Evolutionary conservation across 257 asterid species (phyloP).

Genomic region (Cinchona pubescens): DNA sequence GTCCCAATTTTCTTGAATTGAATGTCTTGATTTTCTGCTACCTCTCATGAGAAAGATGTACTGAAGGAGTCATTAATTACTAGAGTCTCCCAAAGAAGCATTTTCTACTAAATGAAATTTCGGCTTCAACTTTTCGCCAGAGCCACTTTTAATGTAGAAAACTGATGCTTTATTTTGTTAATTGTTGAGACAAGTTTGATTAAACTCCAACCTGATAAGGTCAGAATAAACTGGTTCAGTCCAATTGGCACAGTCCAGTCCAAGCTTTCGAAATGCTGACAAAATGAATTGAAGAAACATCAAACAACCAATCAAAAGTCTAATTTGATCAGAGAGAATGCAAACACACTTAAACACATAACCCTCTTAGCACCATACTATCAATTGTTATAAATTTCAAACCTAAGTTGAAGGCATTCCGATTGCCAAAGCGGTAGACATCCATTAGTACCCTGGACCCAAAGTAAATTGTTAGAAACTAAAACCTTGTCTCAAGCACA

Average conservation of each 20-base stretch:
- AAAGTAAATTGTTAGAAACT: conserved; percentile 20
- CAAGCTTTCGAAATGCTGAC: conserved; percentile 87
- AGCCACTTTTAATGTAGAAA: neutral
- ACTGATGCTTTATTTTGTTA: neutral
- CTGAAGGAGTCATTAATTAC: neutral
- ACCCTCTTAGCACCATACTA: conserved; percentile 6
- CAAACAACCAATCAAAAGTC: neutral
- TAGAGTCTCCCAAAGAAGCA: neutral
- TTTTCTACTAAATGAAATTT: neutral
- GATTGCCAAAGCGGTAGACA: conserved; percentile 66
- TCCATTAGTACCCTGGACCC: conserved; percentile 88
- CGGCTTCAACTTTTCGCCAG: neutral
- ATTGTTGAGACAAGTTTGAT: neutral
- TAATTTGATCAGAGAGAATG: neutral
- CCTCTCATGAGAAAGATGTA: neutral
- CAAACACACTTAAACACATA: neutral
- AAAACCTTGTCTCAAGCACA: neutral
- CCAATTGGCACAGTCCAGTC: conserved; percentile 99
- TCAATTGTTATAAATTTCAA: conserved; percentile 19
- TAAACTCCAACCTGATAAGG: conserved; percentile 61
- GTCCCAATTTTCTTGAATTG: neutral
- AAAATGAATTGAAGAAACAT: conserved; percentile 34
- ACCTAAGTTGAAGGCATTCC: conserved; percentile 89
- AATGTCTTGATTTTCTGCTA: neutral
- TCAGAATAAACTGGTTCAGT: conserved; percentile 84